phyloP scores from a whole-genome alignment of 2,329 filamentous ascomycete genomes.

The Fusarium phyllophilum region DNA sequence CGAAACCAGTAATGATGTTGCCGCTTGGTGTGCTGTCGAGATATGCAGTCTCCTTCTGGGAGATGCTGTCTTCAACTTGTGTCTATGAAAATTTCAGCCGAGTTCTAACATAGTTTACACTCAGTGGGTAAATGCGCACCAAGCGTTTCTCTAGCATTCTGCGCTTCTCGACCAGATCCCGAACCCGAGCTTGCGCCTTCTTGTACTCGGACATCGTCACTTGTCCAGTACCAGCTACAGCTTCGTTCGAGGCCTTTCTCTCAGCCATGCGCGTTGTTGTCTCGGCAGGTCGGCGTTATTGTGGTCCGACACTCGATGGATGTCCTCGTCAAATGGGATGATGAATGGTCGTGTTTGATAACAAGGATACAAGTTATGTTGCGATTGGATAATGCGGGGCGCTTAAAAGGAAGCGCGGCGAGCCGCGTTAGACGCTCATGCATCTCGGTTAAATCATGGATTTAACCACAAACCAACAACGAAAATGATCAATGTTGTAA shows the following conservation, averaged over 20 bases:
- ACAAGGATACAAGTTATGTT: constrained; percentile 7
- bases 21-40: constrained; percentile 89
- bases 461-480: neutral
- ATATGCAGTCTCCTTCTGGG: constrained; percentile 84
- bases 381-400: constrained; percentile 19
- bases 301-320: neutral
- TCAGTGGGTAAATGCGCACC: constrained; percentile 40
- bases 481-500: neutral
- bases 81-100: constrained; percentile 44
- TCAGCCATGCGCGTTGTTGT: constrained; percentile 48
- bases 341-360: constrained; percentile 8
- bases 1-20: constrained; percentile 97
- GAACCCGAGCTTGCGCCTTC: constrained; percentile 60
- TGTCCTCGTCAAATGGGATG: neutral
- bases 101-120: constrained; percentile 45
- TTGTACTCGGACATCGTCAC: constrained; percentile 60
- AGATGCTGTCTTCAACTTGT: constrained; percentile 80
- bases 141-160: constrained; percentile 52
- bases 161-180: constrained; percentile 59
- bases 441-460: neutral
- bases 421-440: constrained; percentile 10
- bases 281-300: neutral
- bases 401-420: neutral
- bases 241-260: constrained; percentile 42
- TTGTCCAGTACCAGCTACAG: constrained; percentile 43